Conservation (phyloP, 176 grass and related monocot genomes). For the Saccharum spontaneum region DNA sequence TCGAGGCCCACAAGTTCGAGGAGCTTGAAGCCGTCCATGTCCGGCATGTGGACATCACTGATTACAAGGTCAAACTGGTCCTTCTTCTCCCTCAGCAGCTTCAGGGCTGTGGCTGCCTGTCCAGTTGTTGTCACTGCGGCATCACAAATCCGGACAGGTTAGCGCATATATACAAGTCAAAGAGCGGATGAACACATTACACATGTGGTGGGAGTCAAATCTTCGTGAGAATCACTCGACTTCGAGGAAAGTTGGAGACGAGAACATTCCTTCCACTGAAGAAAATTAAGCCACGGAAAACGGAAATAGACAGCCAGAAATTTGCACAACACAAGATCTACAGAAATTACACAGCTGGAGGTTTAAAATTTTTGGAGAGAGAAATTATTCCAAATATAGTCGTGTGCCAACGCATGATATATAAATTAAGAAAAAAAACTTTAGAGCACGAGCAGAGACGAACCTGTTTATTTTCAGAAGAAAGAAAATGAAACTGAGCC, state of each 20-base stretch:
- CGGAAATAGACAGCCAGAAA: neutral
- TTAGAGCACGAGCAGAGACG: neutral
- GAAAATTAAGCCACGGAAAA: neutral
- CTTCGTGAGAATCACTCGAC: neutral
- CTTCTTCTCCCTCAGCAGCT: constrained; percentile 78
- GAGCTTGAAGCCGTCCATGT: constrained; percentile 95
- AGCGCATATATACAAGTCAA: neutral
- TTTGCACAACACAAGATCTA: neutral
- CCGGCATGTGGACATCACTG: constrained; percentile 93
- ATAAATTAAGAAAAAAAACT: neutral
- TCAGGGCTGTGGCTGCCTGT: constrained; percentile 60
- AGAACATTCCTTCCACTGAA: neutral
- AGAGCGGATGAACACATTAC: neutral
- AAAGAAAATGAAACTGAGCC: neutral
- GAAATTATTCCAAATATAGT: neutral
- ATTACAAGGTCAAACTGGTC: constrained; percentile 85
- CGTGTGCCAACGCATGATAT: neutral
- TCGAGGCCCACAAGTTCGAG: constrained; percentile 82
- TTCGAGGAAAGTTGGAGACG: neutral
- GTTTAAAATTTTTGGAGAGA: neutral
- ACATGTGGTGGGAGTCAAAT: neutral
- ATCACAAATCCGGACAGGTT: constrained; percentile 27
- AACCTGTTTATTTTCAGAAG: neutral
- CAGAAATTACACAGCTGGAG: neutral
- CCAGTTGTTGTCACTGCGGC: constrained; percentile 72